Evolutionary conservation across 306 rosid genomes (phyloP).

Genomic region (Trifolium fragiferum): DNA sequence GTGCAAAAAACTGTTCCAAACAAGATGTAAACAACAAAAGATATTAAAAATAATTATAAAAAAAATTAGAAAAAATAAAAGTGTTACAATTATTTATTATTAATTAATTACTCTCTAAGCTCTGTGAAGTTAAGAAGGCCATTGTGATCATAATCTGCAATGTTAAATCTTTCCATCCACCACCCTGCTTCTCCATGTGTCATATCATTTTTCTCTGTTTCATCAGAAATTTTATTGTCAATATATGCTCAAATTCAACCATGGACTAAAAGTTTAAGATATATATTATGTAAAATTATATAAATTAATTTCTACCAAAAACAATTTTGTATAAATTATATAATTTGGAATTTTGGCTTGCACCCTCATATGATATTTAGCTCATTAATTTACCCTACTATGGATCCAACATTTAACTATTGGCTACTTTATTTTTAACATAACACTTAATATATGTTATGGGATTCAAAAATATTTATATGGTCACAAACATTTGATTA

Average conservation of each 20-base stretch:
- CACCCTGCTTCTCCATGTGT: constrained; percentile 82
- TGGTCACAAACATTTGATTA: too few relatives aligned
- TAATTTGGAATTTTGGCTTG: background rate
- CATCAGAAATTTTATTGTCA: constrained; percentile 33
- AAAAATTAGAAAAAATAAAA: background rate
- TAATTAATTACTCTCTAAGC: constrained; percentile 57
- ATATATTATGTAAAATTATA: background rate
- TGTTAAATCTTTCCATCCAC: constrained; percentile 69
- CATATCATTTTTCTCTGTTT: constrained; percentile 60
- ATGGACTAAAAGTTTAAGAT: background rate
- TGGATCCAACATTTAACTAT: background rate
- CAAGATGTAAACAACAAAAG: background rate
- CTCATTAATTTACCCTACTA: background rate
- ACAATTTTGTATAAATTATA: background rate
- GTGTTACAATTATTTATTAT: background rate
- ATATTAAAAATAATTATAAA: background rate
- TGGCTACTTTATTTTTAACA: too few relatives aligned
- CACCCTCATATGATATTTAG: background rate
- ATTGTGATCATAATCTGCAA: constrained; percentile 63
- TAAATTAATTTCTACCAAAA: background rate
- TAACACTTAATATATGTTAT: too few relatives aligned
- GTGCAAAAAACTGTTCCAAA: constrained; percentile 62
- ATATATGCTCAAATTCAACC: background rate
- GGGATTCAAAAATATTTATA: too few relatives aligned
- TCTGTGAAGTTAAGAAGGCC: constrained; percentile 67